These are phyloP conservation scores for Beauveria sp. DNA, from an alignment of 2,329 filamentous ascomycete species.

Conservation along the genomic window DNA sequence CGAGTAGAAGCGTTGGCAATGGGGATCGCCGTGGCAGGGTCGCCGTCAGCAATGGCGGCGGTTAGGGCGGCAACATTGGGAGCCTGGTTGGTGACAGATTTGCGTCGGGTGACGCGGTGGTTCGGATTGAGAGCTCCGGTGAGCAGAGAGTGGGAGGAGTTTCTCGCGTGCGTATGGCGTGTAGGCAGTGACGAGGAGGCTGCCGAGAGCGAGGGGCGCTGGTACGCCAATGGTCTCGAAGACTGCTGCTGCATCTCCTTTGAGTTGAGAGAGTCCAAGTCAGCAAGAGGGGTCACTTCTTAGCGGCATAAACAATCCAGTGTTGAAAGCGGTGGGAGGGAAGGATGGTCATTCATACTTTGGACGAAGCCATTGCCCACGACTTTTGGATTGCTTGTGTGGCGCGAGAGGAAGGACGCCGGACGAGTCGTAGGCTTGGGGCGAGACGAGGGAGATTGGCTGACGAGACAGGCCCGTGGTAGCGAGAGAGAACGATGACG, in stretches of 20 bases:
- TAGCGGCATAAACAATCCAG: constrained; percentile 18
- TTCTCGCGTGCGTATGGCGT: constrained; percentile 61
- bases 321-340: constrained; percentile 10
- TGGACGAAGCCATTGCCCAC: constrained; percentile 54
- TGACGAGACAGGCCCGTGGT: constrained; percentile 2
- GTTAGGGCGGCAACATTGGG: constrained; percentile 70
- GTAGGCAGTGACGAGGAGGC: constrained; percentile 48
- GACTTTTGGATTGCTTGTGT: constrained; percentile 25
- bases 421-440: neutral
- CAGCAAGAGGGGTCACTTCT: constrained; percentile 20
- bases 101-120: constrained; percentile 84
- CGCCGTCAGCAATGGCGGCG: constrained; percentile 63
- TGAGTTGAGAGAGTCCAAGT: constrained; percentile 23
- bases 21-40: constrained; percentile 45
- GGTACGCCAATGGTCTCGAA: constrained; percentile 59
- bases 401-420: constrained; percentile 23
- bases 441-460: neutral
- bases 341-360: constrained; percentile 36
- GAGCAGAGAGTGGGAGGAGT: constrained; percentile 75
- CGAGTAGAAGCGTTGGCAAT: constrained; percentile 48
- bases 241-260: constrained; percentile 59
- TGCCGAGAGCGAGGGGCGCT: constrained; percentile 52
- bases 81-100: constrained; percentile 76
- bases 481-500: constrained; percentile 1
- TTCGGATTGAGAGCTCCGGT: constrained; percentile 68